Conservation (phyloP, 2,329 filamentous ascomycete genomes). For the Sclerotinia sclerotiorum region DNA sequence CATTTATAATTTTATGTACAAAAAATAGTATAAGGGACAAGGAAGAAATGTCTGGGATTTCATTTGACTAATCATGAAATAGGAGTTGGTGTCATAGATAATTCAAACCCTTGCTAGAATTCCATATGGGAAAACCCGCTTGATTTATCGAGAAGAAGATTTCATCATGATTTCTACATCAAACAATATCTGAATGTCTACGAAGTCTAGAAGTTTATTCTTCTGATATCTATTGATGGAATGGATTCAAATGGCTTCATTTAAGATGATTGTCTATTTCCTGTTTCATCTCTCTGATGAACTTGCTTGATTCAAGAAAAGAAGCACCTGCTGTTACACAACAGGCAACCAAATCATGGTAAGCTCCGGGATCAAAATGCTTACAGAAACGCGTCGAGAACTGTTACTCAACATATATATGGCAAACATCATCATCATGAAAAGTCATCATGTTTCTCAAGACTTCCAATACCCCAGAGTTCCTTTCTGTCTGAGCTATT, state of each 20-base stretch:
- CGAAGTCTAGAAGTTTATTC: background rate
- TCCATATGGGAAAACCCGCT: constrained; percentile 2
- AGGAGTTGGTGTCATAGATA: background rate
- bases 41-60: background rate
- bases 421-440: background rate
- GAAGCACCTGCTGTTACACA: background rate
- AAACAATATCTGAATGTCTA: no score
- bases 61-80: background rate
- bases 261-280: background rate
- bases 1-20: constrained; percentile 4
- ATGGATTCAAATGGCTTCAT: no score
- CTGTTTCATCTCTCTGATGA: background rate
- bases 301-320: background rate
- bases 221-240: background rate
- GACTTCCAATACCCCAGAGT: no score
- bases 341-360: background rate
- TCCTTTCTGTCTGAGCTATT: background rate
- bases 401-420: background rate
- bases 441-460: background rate
- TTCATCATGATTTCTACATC: no score
- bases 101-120: background rate
- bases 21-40: background rate
- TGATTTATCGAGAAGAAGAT: background rate
- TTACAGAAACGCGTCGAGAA: constrained; percentile 6
- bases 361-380: background rate